Conservation (phyloP, 2,329 filamentous ascomycete species). For the Hypoxylon sp. region DNA sequence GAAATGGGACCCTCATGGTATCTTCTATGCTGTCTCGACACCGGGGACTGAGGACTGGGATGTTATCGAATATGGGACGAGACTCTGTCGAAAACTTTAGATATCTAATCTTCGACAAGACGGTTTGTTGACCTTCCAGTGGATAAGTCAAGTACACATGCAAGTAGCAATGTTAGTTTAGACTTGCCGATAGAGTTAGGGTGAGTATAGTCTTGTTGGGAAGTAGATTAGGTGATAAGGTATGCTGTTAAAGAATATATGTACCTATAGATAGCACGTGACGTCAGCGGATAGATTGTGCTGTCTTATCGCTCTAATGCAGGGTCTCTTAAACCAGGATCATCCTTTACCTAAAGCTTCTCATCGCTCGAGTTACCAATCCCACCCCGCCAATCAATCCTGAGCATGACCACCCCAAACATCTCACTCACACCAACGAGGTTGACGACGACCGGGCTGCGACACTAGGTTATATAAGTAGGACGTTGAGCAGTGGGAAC, state of each 20-base stretch:
- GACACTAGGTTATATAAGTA: slow-evolving; percentile 4
- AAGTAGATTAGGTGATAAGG: neutral
- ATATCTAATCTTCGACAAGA: neutral
- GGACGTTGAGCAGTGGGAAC: neutral
- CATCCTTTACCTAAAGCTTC: slow-evolving; percentile 3
- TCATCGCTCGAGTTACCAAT: neutral
- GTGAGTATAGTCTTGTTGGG: neutral
- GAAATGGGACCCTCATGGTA: slow-evolving; percentile 52
- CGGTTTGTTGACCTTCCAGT: neutral
- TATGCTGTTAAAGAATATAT: slow-evolving; percentile 18
- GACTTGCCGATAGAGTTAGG: neutral
- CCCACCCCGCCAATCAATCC: slow-evolving; percentile 3
- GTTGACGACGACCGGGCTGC: neutral
- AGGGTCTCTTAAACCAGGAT: neutral
- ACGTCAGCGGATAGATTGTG: slow-evolving; percentile 30
- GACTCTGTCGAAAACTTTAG: slow-evolving; percentile 45
- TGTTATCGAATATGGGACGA: slow-evolving; percentile 52
- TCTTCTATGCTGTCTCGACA: slow-evolving; percentile 51
- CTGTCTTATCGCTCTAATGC: slow-evolving; percentile 11
- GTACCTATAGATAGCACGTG: slow-evolving; percentile 31
- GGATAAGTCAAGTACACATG: neutral
- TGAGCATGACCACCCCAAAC: neutral
- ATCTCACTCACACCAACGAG: slow-evolving; percentile 1
- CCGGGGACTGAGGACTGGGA: slow-evolving; percentile 53
- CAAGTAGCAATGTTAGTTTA: neutral